phyloP scores from a whole-genome alignment of 331 rosid species.

The Quercus lobata region DNA sequence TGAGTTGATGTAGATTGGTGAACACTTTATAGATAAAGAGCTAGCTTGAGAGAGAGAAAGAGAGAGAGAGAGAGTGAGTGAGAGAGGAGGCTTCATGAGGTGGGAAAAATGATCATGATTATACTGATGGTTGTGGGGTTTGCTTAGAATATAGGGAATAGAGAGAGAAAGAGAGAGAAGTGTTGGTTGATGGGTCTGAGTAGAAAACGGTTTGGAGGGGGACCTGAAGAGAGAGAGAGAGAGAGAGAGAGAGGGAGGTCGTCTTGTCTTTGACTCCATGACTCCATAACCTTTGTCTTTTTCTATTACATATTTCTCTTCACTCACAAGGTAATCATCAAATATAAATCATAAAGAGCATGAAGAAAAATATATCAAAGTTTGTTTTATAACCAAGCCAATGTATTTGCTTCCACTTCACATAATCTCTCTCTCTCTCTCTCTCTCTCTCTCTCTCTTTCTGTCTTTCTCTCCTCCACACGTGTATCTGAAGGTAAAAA shows the following conservation, averaged over 20 bases:
- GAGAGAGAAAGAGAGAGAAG: slow-evolving; percentile 34
- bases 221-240: slow-evolving; percentile 33
- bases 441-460: slow-evolving; percentile 16
- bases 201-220: slow-evolving; percentile 95
- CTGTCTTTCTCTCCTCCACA: slow-evolving; percentile 35
- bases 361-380: slow-evolving; percentile 6
- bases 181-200: slow-evolving; percentile 92
- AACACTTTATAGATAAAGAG: slow-evolving; percentile 39
- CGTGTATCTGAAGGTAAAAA: slow-evolving; percentile 60
- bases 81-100: slow-evolving; percentile 62
- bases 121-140: slow-evolving; percentile 82
- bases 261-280: slow-evolving; percentile 89
- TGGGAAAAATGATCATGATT: slow-evolving; percentile 67
- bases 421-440: slow-evolving; percentile 52
- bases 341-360: slow-evolving; percentile 14
- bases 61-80: slow-evolving; percentile 7
- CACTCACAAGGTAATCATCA: slow-evolving; percentile 61
- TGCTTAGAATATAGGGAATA: slow-evolving; percentile 90
- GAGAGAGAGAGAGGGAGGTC: slow-evolving; percentile 27
- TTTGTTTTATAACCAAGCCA: slow-evolving; percentile 72
- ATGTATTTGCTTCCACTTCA: slow-evolving; percentile 78
- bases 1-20: slow-evolving; percentile 45
- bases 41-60: neutral
- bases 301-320: slow-evolving; percentile 40
- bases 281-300: slow-evolving; percentile 42